Percentiles rank a stretch among this genome's conserved stretches.
Evolutionary conservation across 2,329 filamentous ascomycete species (phyloP).

Genomic region (Thielaviopsis ethacetica): DNA sequence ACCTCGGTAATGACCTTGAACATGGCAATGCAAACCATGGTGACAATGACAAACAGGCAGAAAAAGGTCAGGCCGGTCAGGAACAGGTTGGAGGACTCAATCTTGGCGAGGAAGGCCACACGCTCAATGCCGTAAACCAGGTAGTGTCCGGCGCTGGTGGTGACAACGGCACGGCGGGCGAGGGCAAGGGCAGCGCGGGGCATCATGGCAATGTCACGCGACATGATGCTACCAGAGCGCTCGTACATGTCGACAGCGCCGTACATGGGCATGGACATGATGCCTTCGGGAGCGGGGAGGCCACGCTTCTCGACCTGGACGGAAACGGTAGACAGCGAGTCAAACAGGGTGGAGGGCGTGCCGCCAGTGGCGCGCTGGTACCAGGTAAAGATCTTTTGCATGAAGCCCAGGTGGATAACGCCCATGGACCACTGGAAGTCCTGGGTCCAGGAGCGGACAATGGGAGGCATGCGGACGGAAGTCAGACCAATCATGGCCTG

Average conservation of each 20-base stretch:
- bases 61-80: slow-evolving; percentile 84
- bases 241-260: slow-evolving; percentile 25
- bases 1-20: slow-evolving; percentile 75
- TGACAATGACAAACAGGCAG: slow-evolving; percentile 63
- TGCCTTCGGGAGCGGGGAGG: slow-evolving; percentile 17
- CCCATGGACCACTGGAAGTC: slow-evolving; percentile 99
- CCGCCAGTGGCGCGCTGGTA: slow-evolving; percentile 89
- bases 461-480: slow-evolving; percentile 64
- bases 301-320: slow-evolving; percentile 63
- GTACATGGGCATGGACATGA: background rate
- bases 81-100: slow-evolving; percentile 86
- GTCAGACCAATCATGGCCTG: slow-evolving; percentile 84
- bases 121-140: slow-evolving; percentile 70
- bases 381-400: slow-evolving; percentile 84
- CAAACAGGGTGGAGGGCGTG: slow-evolving; percentile 61
- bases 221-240: slow-evolving; percentile 26
- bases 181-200: slow-evolving; percentile 27
- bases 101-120: slow-evolving; percentile 69
- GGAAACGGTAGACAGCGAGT: slow-evolving; percentile 56
- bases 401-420: slow-evolving; percentile 72
- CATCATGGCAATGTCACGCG: slow-evolving; percentile 37
- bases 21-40: slow-evolving; percentile 51
- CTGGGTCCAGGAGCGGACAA: slow-evolving; percentile 86
- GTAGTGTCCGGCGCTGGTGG: slow-evolving; percentile 37
- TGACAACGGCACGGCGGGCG: slow-evolving; percentile 38